Evolutionary conservation across 495 filamentous ascomycete species (phyloP).

Genomic region (Umbilicaria muhlenbergii): DNA sequence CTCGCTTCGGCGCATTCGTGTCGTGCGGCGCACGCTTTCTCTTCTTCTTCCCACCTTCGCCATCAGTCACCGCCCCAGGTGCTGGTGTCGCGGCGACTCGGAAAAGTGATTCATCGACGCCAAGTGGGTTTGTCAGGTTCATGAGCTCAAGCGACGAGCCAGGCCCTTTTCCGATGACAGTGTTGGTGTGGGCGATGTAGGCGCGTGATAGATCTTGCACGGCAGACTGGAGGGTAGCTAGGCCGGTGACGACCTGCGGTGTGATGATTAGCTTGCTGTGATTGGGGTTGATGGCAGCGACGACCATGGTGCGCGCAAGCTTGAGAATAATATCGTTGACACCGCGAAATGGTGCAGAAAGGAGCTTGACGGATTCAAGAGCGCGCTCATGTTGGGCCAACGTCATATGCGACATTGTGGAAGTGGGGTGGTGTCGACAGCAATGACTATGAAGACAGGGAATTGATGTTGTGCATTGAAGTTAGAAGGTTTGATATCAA

Average conservation of each 20-base stretch:
- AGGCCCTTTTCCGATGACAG: conserved; percentile 50
- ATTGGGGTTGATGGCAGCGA: conserved; percentile 14
- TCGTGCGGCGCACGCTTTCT: conserved; percentile 72
- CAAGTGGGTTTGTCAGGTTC: conserved; percentile 28
- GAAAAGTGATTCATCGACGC: conserved; percentile 24
- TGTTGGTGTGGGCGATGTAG: conserved; percentile 70
- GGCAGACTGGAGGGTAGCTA: conserved; percentile 56
- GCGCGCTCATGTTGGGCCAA: conserved; percentile 5
- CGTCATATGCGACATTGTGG: conserved; percentile 3
- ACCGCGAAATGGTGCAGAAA: conserved; percentile 3
- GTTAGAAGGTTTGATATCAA: conserved; percentile 11
- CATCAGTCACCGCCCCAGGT: conserved; percentile 24
- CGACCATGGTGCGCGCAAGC: conserved; percentile 1
- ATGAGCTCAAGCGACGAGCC: conserved; percentile 34
- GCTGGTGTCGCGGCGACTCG: conserved; percentile 16
- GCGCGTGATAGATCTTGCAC: conserved; percentile 60
- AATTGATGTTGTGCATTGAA: conserved; percentile 3
- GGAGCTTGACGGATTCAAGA: conserved; percentile 4
- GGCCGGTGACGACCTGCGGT: conserved; percentile 52
- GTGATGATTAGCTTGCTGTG: conserved; percentile 9
- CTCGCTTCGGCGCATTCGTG: conserved; percentile 87
- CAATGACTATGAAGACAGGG: not conserved
- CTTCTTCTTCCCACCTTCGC: conserved; percentile 61
- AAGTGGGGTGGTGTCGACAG: not conserved
- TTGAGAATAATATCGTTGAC: conserved; percentile 8